Base-by-base conservation (phyloP, 1,284 basidiomycete species). In the Peniophora sp. region DNA sequence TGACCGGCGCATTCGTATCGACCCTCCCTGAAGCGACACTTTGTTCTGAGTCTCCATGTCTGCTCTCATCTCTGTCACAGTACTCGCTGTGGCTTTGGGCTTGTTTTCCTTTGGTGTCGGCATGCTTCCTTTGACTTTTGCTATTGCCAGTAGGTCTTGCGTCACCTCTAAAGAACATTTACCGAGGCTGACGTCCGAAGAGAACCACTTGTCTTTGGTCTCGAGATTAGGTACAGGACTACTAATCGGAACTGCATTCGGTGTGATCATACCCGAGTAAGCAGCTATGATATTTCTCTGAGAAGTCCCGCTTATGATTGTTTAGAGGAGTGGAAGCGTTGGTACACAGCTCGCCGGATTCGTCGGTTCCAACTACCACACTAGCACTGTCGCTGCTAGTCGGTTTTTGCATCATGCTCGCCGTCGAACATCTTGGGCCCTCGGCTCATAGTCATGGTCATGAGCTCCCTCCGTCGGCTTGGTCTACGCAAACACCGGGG, bases 221-320 rank as follows among this genome's bases (percentile, higher is more conserved):
- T 82, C 83, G 9, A 78, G 79, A 35, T 65, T 92, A 22, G 86
- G 90, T 20, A 87, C 86, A 24, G 93, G 93, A n/a, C 68, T 97
- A 17, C 75, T 97, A 22, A 76, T 96, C 22, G 93, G 93, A 14
- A 88, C 92, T 5, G 92, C 92, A 0, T 68, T 97, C 57, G 90
- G 91, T 10, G 83, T 97, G 24, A 91, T 97, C 60, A 87, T 97
- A 51, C 93, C 93, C 18, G 93, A 97, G 90, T 91, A 65, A 62
- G 85, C 75, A 41, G 24, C 44, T 48, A 42, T 32, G 53, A 24
- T 15, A 44, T 36, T 53, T 35, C 35, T 47, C 42, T 20, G 18
- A 17, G 3, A 20, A 3, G 17, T 12, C 35, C n/a, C 37, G 37
- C 18, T 41, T n/a, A 41, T 20, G 8, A 41, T 8, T 20, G n/a